A percentile compares a stretch with the other conserved stretches of the same genome.
phyloP scores from a whole-genome alignment of 2,329 filamentous ascomycete genomes.

The Ophiobolus disseminans region DNA sequence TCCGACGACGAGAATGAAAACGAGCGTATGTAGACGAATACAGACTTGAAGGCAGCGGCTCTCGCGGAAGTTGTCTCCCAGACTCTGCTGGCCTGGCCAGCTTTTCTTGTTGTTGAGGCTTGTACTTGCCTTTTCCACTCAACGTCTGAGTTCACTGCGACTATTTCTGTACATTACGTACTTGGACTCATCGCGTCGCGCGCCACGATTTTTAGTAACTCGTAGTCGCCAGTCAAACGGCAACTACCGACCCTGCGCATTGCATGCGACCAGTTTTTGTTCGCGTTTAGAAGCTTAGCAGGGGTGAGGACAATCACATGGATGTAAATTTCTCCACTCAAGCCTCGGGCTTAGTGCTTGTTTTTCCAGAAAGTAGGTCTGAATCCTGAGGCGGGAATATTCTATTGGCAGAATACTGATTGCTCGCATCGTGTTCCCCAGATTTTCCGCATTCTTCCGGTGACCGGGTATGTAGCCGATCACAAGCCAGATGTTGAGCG shows the following conservation, averaged over 20 bases:
- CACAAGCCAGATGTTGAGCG: conserved; percentile 11
- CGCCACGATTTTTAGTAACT: conserved; percentile 19
- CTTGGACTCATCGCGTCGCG: conserved; percentile 16
- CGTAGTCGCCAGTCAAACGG: conserved; percentile 15
- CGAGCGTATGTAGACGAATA: conserved; percentile 6
- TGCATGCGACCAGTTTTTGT: conserved; percentile 13
- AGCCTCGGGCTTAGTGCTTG: conserved; percentile 9
- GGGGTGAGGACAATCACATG: background rate
- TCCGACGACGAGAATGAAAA: conserved; percentile 31
- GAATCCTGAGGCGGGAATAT: background rate
- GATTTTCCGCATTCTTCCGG: conserved; percentile 20
- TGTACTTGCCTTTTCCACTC: conserved; percentile 15
- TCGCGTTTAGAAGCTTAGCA: conserved; percentile 3
- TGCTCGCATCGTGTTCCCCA: conserved; percentile 14
- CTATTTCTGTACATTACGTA: conserved; percentile 30
- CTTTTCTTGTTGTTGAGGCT: conserved; percentile 25
- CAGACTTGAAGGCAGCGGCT: no score
- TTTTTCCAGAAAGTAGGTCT: conserved; percentile 4
- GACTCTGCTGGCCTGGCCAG: conserved; percentile 2
- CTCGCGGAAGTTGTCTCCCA: no score
- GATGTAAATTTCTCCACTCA: no score
- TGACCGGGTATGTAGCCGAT: conserved; percentile 8
- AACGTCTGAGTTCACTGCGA: conserved; percentile 20
- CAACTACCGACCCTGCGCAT: conserved; percentile 17
- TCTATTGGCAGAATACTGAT: conserved; percentile 3